phyloP scores from a whole-genome alignment of 202 grass and related monocot species.

The Musa balbisiana region DNA sequence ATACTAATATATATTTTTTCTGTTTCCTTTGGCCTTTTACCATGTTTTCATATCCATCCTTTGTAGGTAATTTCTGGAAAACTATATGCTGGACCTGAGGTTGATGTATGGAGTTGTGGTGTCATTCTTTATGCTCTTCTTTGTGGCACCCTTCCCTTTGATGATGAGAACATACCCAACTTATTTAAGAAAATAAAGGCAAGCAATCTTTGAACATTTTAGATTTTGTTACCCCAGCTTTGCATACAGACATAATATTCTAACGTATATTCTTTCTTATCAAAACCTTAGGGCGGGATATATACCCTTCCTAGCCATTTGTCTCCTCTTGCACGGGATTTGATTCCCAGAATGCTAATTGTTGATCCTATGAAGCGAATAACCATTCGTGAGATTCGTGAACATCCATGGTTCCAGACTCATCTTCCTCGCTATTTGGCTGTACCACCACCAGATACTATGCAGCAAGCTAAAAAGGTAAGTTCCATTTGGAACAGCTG shows the following conservation, averaged over 20 bases:
- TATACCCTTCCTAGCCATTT: conserved; percentile 96
- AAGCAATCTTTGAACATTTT: conserved; percentile 12
- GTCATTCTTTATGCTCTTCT: conserved; percentile 97
- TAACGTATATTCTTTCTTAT: conserved; percentile 9
- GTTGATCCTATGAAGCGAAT: conserved; percentile 98
- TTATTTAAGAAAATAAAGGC: conserved; percentile 99
- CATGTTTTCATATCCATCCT: conserved; percentile 19
- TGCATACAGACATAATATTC: conserved; percentile 9
- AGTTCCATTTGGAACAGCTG: background rate
- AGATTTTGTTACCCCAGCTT: background rate
- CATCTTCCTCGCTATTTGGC: conserved; percentile 77
- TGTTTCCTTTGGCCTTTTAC: conserved; percentile 1
- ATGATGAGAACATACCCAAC: conserved; percentile 94
- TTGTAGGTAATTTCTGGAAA: conserved; percentile 91
- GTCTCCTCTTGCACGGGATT: conserved; percentile 67
- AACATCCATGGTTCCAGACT: conserved; percentile 78
- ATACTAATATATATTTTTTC: background rate
- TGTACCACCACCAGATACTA: conserved; percentile 80
- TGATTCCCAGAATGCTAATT: conserved; percentile 91
- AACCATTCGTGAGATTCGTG: conserved; percentile 79
- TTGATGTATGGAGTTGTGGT: conserved; percentile 97
- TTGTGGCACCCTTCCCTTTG: conserved; percentile 93
- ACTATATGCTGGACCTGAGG: conserved; percentile 87
- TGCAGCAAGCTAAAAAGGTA: conserved; percentile 93
- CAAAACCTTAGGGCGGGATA: conserved; percentile 57